A percentile compares a stretch with the other conserved stretches of the same genome.
These are phyloP conservation scores for Trichoderma sp. DNA, from an alignment of 2,329 filamentous ascomycete genomes.

Conservation along the genomic window DNA sequence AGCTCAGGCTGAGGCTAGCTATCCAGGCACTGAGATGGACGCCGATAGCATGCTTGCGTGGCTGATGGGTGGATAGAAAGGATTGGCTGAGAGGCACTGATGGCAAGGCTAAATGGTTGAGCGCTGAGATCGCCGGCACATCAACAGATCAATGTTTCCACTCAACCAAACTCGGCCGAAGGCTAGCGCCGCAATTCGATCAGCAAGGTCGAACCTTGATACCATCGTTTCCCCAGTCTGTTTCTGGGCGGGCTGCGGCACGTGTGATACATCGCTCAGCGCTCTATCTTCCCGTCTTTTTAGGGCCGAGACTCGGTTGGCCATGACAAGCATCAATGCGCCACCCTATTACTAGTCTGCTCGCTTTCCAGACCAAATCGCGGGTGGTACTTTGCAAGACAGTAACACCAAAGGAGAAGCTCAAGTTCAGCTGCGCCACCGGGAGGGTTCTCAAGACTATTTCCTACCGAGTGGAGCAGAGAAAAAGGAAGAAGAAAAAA, in stretches of 20 bases:
- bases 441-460: background rate
- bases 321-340: background rate
- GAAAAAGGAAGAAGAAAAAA: background rate
- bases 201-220: background rate
- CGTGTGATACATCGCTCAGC: background rate
- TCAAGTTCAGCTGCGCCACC: background rate
- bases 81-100: background rate
- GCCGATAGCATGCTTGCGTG: background rate
- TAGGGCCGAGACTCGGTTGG: conserved; percentile 9
- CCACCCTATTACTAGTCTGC: conserved; percentile 6
- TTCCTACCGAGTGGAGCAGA: background rate
- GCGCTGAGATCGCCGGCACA: conserved; percentile 5
- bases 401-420: background rate
- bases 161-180: background rate
- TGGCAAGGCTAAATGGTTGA: background rate
- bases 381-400: background rate
- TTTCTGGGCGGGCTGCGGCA: background rate
- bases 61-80: background rate
- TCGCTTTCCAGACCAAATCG: background rate
- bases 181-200: conserved; percentile 1
- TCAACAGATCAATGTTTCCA: conserved; percentile 8
- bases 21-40: background rate
- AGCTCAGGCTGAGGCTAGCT: background rate
- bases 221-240: background rate
- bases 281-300: conserved; percentile 3